phyloP scores from a whole-genome alignment of 306 rosid species.

The Hippophae rhamnoides region DNA sequence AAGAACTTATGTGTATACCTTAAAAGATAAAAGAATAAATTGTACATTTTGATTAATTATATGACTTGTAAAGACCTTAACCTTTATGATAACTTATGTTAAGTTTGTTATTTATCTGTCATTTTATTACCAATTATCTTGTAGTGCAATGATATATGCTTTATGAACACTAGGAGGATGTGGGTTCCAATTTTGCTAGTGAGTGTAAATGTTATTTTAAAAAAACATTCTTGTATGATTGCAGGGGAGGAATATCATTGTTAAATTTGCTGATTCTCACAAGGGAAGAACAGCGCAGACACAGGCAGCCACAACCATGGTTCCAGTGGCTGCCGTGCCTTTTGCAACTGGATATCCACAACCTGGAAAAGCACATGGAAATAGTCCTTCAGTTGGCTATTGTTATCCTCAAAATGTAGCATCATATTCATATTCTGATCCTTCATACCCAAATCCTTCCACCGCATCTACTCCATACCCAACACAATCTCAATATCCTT shows the following conservation, averaged over 20 bases:
- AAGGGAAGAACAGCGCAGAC: slow-evolving; percentile 43
- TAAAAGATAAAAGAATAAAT: too few species aligned
- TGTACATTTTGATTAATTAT: too few species aligned
- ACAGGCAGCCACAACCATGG: slow-evolving; percentile 29
- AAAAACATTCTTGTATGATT: slow-evolving; percentile 13
- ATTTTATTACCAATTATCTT: too few species aligned
- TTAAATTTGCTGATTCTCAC: slow-evolving; percentile 69
- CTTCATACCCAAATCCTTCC: slow-evolving; percentile 44
- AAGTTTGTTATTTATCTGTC: too few species aligned
- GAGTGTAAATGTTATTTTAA: background rate
- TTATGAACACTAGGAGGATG: too few species aligned
- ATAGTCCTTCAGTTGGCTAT: slow-evolving; percentile 33
- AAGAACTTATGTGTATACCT: too few species aligned
- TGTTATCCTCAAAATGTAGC: slow-evolving; percentile 43
- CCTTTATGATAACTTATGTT: too few species aligned
- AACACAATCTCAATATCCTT: slow-evolving; percentile 41
- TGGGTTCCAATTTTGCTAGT: too few species aligned
- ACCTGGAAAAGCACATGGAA: slow-evolving; percentile 38
- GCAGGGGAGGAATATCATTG: slow-evolving; percentile 65
- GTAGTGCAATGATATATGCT: too few species aligned
- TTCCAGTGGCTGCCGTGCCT: slow-evolving; percentile 48
- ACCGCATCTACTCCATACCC: slow-evolving; percentile 36
- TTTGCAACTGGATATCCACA: slow-evolving; percentile 48
- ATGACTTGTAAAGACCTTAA: too few species aligned
- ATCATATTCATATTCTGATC: slow-evolving; percentile 44